phyloP scores from a whole-genome alignment of 352 stramenopile species.

The Phytophthora brassicae region DNA sequence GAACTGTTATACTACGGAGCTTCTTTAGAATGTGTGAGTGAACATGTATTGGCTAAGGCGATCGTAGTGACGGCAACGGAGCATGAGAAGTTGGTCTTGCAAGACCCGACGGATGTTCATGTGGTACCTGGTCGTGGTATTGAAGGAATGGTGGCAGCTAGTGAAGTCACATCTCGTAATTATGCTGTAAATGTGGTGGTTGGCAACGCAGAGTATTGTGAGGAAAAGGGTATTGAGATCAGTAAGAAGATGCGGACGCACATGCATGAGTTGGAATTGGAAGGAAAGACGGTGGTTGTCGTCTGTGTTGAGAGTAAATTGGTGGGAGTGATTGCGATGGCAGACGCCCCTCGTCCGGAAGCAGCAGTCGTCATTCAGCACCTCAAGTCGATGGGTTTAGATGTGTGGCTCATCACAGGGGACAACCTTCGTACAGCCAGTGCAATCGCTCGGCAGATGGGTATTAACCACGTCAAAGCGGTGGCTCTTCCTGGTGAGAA shows the following conservation, averaged over 20 bases:
- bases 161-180: conserved; percentile 15
- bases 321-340: conserved; percentile 73
- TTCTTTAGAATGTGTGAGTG: conserved; percentile 81
- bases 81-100: conserved; percentile 70
- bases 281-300: conserved; percentile 85
- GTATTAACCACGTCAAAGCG: conserved; percentile 85
- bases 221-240: conserved; percentile 77
- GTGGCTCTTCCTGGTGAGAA: conserved; percentile 95
- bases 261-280: conserved; percentile 83
- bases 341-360: conserved; percentile 76
- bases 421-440: conserved; percentile 93
- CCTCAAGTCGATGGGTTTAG: conserved; percentile 78
- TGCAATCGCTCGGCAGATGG: conserved; percentile 88
- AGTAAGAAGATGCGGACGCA: conserved; percentile 58
- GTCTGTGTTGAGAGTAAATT: conserved; percentile 73
- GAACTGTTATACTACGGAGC: conserved; percentile 82
- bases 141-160: conserved; percentile 53
- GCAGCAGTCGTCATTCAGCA: conserved; percentile 69
- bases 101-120: conserved; percentile 73
- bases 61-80: conserved; percentile 80
- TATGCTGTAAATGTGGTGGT: conserved; percentile 57
- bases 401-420: conserved; percentile 89
- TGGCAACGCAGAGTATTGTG: conserved; percentile 78
- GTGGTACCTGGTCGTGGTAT: conserved; percentile 81
- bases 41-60: conserved; percentile 84